Evolutionary conservation across 495 filamentous ascomycete species (phyloP).

Genomic region (Neurospora sp.): DNA sequence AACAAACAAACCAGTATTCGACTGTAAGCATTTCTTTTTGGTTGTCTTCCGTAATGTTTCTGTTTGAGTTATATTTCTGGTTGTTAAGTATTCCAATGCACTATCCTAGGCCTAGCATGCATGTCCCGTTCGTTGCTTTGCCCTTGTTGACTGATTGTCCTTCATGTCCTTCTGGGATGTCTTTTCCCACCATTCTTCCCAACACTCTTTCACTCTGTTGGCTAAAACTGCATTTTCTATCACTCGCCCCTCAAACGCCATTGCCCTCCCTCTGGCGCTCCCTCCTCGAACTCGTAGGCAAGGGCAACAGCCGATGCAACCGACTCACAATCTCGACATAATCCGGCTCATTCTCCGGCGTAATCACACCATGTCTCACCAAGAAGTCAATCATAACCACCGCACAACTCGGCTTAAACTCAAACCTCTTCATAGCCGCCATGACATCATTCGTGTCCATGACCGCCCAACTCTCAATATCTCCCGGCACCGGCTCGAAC

Average conservation of each 20-base stretch:
- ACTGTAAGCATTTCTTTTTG: neutral
- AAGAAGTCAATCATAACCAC: constrained; percentile 45
- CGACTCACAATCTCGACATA: constrained; percentile 39
- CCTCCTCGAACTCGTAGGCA: constrained; percentile 9
- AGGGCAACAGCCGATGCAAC: constrained; percentile 37
- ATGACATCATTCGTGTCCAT: constrained; percentile 40
- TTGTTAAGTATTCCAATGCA: neutral
- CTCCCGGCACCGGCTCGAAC: constrained; percentile 38
- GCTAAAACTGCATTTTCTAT: neutral
- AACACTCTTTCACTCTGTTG: neutral
- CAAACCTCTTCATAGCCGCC: constrained; percentile 26
- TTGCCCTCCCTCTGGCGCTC: neutral
- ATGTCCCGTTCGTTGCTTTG: neutral
- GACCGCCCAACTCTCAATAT: constrained; percentile 41
- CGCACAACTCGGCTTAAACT: constrained; percentile 47
- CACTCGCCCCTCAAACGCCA: neutral
- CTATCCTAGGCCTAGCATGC: neutral
- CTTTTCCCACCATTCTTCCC: neutral
- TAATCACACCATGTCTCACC: constrained; percentile 44
- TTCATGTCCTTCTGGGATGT: neutral
- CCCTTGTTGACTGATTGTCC: neutral
- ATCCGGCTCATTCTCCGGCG: constrained; percentile 36
- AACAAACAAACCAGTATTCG: too few species aligned
- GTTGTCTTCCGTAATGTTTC: neutral
- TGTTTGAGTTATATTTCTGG: neutral